A percentile compares a stretch with the other conserved stretches of the same genome.
phyloP scores from a whole-genome alignment of 345 rosid genomes.

The Moricandia moricandioides region DNA sequence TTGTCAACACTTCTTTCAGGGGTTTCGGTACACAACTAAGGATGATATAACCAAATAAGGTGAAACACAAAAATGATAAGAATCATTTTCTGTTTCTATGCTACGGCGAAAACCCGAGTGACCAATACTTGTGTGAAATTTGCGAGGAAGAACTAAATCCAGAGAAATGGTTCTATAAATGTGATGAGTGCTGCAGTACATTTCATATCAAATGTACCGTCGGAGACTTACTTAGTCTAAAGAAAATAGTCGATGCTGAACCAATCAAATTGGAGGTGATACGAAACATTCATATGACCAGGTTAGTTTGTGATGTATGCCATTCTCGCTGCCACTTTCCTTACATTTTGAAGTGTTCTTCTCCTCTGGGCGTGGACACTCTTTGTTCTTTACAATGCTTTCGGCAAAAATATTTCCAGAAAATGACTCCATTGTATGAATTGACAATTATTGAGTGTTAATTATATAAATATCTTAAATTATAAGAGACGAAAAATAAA shows the following conservation, averaged over 20 bases:
- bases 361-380: neutral
- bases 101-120: neutral
- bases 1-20: neutral
- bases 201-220: slow-evolving; percentile 19
- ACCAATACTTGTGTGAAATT: slow-evolving; percentile 3
- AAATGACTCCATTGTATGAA: neutral
- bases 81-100: slow-evolving; percentile 6
- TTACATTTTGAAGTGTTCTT: neutral
- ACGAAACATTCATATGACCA: neutral
- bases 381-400: neutral
- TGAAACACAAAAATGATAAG: slow-evolving; percentile 4
- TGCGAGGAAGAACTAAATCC: slow-evolving; percentile 5
- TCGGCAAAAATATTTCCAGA: neutral
- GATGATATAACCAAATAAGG: neutral
- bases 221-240: slow-evolving; percentile 4
- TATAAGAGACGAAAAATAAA: neutral
- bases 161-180: slow-evolving; percentile 16
- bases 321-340: neutral
- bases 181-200: neutral
- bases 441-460: neutral
- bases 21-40: neutral
- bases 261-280: neutral
- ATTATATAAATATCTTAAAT: neutral
- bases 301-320: neutral
- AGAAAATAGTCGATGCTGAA: neutral